phyloP scores from a whole-genome alignment of 2,329 filamentous ascomycete species.

The Xylariales sp. region DNA sequence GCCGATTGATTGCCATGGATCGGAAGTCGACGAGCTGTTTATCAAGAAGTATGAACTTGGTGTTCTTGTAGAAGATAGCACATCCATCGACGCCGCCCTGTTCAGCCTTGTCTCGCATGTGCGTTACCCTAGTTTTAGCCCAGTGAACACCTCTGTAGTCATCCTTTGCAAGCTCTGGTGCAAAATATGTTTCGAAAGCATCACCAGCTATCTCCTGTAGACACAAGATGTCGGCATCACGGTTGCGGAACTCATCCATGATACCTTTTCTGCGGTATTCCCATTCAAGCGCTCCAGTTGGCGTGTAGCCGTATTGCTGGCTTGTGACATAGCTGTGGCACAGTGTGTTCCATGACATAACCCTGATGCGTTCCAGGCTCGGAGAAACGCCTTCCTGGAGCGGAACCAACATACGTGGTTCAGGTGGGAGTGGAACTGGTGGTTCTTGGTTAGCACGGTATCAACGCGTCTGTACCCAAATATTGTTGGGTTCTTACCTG shows the following conservation, averaged over 20 bases:
- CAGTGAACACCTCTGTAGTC: slow-evolving; percentile 95
- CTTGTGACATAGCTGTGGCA: slow-evolving; percentile 90
- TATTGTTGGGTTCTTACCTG: slow-evolving; percentile 54
- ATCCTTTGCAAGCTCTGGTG: slow-evolving; percentile 75
- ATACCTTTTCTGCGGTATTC: slow-evolving; percentile 81
- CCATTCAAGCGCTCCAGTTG: slow-evolving; percentile 78
- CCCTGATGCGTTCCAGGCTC: slow-evolving; percentile 67
- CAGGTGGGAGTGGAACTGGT: slow-evolving; percentile 73
- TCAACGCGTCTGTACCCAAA: not conserved
- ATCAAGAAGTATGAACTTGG: slow-evolving; percentile 90
- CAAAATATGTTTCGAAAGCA: slow-evolving; percentile 87
- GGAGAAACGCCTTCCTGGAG: slow-evolving; percentile 63
- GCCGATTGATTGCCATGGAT: slow-evolving; percentile 85
- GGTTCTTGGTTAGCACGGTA: not conserved
- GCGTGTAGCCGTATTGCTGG: slow-evolving; percentile 84
- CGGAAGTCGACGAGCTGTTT: slow-evolving; percentile 93
- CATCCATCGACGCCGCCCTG: slow-evolving; percentile 91
- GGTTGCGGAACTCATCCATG: slow-evolving; percentile 71
- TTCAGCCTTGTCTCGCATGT: slow-evolving; percentile 79
- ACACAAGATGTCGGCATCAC: slow-evolving; percentile 85
- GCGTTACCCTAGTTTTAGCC: slow-evolving; percentile 84
- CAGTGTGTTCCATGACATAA: slow-evolving; percentile 92
- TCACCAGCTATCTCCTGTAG: slow-evolving; percentile 92
- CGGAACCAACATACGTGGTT: slow-evolving; percentile 72
- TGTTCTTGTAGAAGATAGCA: slow-evolving; percentile 93